Percentiles rank a stretch among this genome's conserved stretches.
Conservation (phyloP, 208 protist genomes). For the Leishmania aethiopica region DNA sequence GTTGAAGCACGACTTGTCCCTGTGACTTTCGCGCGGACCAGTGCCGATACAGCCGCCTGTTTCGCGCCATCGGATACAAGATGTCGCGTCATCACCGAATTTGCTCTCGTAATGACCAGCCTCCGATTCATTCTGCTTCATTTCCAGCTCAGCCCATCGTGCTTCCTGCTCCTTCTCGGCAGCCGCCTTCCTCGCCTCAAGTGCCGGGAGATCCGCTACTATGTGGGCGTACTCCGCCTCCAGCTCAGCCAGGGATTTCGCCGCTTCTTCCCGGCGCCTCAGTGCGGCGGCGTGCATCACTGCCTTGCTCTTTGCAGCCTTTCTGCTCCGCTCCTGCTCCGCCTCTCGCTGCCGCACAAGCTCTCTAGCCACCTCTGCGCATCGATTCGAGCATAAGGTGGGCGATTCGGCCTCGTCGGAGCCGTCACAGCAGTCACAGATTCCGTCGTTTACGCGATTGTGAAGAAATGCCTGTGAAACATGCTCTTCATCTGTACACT, state of each 20-base stretch:
- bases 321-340: constrained; percentile 33
- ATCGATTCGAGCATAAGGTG: constrained; percentile 67
- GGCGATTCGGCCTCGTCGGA: constrained; percentile 76
- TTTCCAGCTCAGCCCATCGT: constrained; percentile 31
- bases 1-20: constrained; percentile 46
- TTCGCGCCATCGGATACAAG: constrained; percentile 50
- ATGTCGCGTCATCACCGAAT: constrained; percentile 7
- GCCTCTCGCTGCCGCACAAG: constrained; percentile 16
- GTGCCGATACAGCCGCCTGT: constrained; percentile 40
- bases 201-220: constrained; percentile 21
- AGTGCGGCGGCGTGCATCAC: constrained; percentile 34
- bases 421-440: constrained; percentile 95
- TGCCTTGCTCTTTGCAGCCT: constrained; percentile 23
- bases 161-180: constrained; percentile 37
- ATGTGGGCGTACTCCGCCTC: constrained; percentile 24
- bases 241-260: constrained; percentile 5
- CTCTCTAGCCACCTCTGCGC: constrained; percentile 45
- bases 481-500: constrained; percentile 81
- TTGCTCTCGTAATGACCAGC: constrained; percentile 5
- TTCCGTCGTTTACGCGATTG: constrained; percentile 90
- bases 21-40: constrained; percentile 9
- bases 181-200: constrained; percentile 29
- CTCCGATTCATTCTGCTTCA: constrained; percentile 18
- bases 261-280: constrained; percentile 21
- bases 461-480: constrained; percentile 54